phyloP scores from a whole-genome alignment of 805 yeast genomes.

The Kregervanrija pseudodelftensis region DNA sequence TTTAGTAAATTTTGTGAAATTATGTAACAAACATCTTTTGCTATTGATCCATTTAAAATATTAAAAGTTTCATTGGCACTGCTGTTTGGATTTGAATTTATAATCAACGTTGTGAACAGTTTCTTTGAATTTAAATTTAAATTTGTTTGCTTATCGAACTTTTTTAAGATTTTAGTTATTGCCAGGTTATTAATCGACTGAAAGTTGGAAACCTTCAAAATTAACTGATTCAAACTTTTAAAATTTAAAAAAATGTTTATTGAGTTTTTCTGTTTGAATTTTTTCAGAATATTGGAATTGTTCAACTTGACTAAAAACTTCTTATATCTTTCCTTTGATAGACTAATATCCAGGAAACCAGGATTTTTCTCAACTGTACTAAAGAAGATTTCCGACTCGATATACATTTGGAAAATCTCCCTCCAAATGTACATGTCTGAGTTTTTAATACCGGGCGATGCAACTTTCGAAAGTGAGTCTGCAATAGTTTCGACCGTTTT shows the following conservation, averaged over 20 bases:
- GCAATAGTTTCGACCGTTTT: constrained; percentile 37
- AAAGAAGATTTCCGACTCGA: constrained; percentile 62
- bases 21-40: constrained; percentile 47
- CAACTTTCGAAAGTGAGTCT: constrained; percentile 29
- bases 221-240: constrained; percentile 42
- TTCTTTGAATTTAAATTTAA: constrained; percentile 41
- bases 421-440: constrained; percentile 66
- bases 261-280: constrained; percentile 42
- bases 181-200: constrained; percentile 60
- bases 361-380: constrained; percentile 32
- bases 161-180: constrained; percentile 59
- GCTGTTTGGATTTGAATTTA: constrained; percentile 5
- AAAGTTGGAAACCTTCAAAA: constrained; percentile 51
- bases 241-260: constrained; percentile 42
- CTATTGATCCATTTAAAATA: constrained; percentile 32
- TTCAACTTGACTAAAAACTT: constrained; percentile 35
- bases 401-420: constrained; percentile 54
- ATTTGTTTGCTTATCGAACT: constrained; percentile 67
- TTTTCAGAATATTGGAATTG: constrained; percentile 28
- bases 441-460: constrained; percentile 35
- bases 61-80: constrained; percentile 7
- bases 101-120: constrained; percentile 33
- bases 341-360: constrained; percentile 36
- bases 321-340: constrained; percentile 37
- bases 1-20: constrained; percentile 48